Conservation (phyloP, 2,329 filamentous ascomycete genomes). For the Apiospora kogelbergensis region DNA sequence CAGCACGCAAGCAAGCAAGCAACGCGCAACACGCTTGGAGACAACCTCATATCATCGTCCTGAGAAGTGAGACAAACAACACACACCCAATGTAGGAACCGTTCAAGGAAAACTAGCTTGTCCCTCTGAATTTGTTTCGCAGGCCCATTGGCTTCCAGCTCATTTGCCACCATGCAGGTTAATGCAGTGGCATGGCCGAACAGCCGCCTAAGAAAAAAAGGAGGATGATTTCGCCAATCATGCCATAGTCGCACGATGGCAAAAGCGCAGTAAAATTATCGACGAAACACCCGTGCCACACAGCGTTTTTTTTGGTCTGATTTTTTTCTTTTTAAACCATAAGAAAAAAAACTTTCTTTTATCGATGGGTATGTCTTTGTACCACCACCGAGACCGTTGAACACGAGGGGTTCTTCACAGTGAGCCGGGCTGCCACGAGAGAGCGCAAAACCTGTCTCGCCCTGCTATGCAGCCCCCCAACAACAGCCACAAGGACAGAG, state of each 20-base stretch:
- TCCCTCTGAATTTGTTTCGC: not conserved
- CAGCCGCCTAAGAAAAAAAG: not conserved
- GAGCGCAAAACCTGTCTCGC: not conserved
- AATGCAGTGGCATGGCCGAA: not conserved
- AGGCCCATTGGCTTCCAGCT: not conserved
- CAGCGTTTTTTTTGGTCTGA: no score
- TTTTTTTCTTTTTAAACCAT: not conserved
- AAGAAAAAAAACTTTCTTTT: no score
- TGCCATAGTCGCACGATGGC: not conserved
- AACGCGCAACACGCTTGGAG: not conserved
- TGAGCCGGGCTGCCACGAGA: not conserved
- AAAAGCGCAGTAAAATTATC: not conserved
- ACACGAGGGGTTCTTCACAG: not conserved
- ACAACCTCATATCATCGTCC: not conserved
- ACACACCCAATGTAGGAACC: not conserved
- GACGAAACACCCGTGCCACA: not conserved
- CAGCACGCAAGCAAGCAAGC: not conserved
- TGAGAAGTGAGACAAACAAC: not conserved
- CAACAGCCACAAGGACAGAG: not conserved
- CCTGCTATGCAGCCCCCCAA: not conserved
- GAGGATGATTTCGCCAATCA: not conserved
- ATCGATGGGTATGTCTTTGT: not conserved
- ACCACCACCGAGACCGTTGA: conserved; percentile 2
- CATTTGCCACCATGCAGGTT: conserved; percentile 1
- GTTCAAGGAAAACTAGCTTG: not conserved